Base-by-base conservation (phyloP, 139 green algal species). In the Picochlorum sp. region DNA sequence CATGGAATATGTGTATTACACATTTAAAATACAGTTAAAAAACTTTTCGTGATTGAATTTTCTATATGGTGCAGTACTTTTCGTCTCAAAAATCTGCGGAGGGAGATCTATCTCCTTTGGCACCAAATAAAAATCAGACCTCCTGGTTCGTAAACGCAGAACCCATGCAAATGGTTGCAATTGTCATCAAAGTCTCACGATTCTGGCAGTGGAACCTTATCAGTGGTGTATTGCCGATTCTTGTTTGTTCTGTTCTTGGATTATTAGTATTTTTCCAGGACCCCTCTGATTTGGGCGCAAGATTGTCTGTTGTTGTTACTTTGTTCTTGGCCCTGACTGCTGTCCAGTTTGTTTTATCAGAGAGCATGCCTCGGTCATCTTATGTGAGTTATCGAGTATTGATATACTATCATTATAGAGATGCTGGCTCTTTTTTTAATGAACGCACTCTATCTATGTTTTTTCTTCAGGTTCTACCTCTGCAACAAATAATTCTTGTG, bases 251-350 rank as follows among this genome's bases (percentile, higher is more conserved):
- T 9, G 57, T 53, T 26, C 59, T 68, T 25, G 12, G 26, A 24
- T 50, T 73, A 8, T 40, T 73, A 18, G 65, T 70, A 62, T 73
- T 68, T 33, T 35, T 26, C n/a, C 30, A 67, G 7, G 22, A n/a
- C 26, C 52, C 66, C 16, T 26, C 26, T 20, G 33, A 73, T 40
- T 43, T 73, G 31, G 66, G 66, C 24, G 59, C 59, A 2, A 35
- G 66, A 9, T 43, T 73, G 7, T 47, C 43, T n/a, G 49, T 73
- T 9, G 51, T 73, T 37, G 66, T 73, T 16, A 73, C 66, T 1
- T 35, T 73, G 1, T 69, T 69, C 39, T 59, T 73, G 3, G 33
- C 44, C 0, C 55, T 61, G 14, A 61, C 55, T 7, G 55, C 55
- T 5, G 13, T 61, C n/a, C 26, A 43, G 32, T 47, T 50, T 33